These are phyloP conservation scores for Boehmeria nivea DNA, from an alignment of 306 rosid species.

Conservation along the genomic window DNA sequence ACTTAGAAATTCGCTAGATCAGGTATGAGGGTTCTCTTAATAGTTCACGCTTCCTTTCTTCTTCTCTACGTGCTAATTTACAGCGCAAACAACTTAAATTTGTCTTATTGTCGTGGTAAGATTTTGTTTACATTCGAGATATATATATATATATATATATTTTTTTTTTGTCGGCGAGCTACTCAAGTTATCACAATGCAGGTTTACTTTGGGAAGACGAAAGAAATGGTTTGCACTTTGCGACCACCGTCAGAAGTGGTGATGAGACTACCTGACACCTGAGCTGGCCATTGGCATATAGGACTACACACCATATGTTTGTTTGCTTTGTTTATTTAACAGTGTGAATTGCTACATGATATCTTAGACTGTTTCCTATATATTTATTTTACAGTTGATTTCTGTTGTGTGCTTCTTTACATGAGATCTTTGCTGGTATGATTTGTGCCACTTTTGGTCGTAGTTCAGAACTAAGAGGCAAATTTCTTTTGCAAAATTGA, in stretches of 20 bases:
- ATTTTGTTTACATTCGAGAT: no score
- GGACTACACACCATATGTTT: slow-evolving; percentile 12
- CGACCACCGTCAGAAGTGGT: slow-evolving; percentile 86
- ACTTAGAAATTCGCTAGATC: slow-evolving; percentile 92
- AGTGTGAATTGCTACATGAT: neutral
- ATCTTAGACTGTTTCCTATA: neutral
- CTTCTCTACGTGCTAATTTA: neutral
- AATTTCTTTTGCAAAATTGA: neutral
- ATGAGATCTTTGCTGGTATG: neutral
- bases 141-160: no score
- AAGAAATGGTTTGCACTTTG: slow-evolving; percentile 97
- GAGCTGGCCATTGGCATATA: slow-evolving; percentile 12
- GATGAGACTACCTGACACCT: slow-evolving; percentile 72
- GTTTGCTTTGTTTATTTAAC: slow-evolving; percentile 17
- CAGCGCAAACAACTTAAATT: no score
- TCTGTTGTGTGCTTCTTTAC: neutral
- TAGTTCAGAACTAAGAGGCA: neutral
- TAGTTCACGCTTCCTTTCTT: neutral
- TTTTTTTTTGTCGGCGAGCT: no score
- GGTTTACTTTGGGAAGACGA: slow-evolving; percentile 96
- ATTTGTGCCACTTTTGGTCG: no score
- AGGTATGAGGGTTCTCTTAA: slow-evolving; percentile 32
- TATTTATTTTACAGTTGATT: no score
- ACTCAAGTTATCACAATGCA: slow-evolving; percentile 34
- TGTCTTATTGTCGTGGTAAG: no score